These are phyloP conservation scores for Madurella fahalii DNA, from an alignment of 2,329 filamentous ascomycete species.

Conservation along the genomic window DNA sequence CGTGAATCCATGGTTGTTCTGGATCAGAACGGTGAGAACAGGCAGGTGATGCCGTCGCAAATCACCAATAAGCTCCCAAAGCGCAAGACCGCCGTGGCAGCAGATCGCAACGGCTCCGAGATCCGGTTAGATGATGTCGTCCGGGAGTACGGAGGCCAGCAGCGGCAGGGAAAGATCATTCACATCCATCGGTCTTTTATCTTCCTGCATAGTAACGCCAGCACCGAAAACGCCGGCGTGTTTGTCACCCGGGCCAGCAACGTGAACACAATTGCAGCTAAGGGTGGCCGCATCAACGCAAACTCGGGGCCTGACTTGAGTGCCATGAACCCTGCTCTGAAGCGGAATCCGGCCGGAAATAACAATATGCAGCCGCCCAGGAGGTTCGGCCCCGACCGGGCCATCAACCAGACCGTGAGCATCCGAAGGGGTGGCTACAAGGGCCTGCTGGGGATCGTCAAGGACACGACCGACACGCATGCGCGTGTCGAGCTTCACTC, in stretches of 20 bases:
- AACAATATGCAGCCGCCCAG: conserved; percentile 62
- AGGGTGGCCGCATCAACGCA: conserved; percentile 71
- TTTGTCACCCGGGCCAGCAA: conserved; percentile 84
- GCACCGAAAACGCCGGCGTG: conserved; percentile 81
- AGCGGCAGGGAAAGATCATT: conserved; percentile 80
- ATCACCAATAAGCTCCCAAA: conserved; percentile 84
- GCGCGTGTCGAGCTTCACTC: conserved; percentile 91
- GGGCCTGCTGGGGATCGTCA: conserved; percentile 89
- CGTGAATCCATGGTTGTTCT: conserved; percentile 85
- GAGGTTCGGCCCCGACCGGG: conserved; percentile 72
- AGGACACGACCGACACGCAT: conserved; percentile 81
- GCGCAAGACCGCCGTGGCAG: conserved; percentile 80
- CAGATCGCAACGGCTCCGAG: conserved; percentile 88
- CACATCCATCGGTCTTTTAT: conserved; percentile 92
- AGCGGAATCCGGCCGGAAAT: conserved; percentile 58
- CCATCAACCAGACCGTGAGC: conserved; percentile 87
- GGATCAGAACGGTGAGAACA: conserved; percentile 81
- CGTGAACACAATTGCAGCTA: conserved; percentile 87
- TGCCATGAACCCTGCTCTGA: conserved; percentile 88
- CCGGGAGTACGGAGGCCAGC: conserved; percentile 82
- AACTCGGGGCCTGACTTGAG: conserved; percentile 70
- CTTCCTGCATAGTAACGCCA: conserved; percentile 80
- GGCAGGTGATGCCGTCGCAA: conserved; percentile 82
- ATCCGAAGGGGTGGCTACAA: conserved; percentile 87
- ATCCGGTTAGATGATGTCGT: conserved; percentile 89